Base-by-base conservation (phyloP, 73 alveolate species). In the Paramecium pentaurelia region DNA sequence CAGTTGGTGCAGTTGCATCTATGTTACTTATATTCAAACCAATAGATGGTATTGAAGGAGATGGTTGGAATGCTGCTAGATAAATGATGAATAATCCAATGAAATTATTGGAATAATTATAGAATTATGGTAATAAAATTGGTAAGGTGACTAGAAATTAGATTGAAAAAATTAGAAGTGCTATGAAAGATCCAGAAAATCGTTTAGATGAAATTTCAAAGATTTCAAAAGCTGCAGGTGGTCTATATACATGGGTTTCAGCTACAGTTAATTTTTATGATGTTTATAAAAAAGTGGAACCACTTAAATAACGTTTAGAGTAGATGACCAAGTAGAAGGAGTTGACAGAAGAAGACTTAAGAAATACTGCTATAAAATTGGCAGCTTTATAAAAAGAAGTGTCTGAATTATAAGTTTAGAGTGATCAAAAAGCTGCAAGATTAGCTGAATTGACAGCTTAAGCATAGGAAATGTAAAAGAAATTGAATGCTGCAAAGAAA, bases 401-500 rank as follows among this genome's bases (percentile, higher is more conserved):
- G 36, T 92, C 86, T 16, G 97, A 95, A 71, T 93, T 97, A 14
- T 94, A 95, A 58, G 93, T 75, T 89, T 45, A 64, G 83, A 95
- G 94, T 92, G 96, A 83, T 85, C 86, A 80, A 90, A 93, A 84
- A 88, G 64, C 92, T 14, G 97, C 96, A 47, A 94, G 84, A 38
- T 92, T 96, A 86, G 97, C 95, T 75, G 99, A 92, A 73, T 95
- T 93, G 93, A 96, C 93, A 95, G 98, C 95, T 58, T 95, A 98
- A 91, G 99, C 99, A 42, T 97, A 92, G 37, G 95, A 77, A 38
- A 97, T 98, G 99, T 93, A 94, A 40, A 86, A 98, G 91, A 97
- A 98, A 95, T 94, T 99, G 80, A 98, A 95, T 84, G 96, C 99
- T 80, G 99, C 99, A n/a, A 97, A 96, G 75, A 98, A 98, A 93